A percentile compares a stretch with the other conserved stretches of the same genome.
Conservation (phyloP, 2,329 filamentous ascomycete genomes). For the Fusarium sp. region DNA sequence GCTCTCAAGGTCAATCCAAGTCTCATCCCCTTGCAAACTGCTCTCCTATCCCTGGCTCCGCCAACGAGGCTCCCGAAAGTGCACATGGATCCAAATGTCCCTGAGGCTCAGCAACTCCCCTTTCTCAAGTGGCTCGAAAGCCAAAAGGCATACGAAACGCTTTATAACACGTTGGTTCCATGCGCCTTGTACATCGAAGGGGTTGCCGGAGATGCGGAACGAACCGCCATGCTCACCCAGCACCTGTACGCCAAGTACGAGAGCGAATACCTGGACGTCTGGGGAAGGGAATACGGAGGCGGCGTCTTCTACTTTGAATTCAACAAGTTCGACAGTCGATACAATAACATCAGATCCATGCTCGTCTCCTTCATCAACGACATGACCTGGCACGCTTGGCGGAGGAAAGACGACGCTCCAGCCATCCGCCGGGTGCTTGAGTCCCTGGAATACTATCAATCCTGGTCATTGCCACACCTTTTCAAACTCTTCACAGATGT, state of each 20-base stretch:
- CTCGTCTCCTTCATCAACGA: not conserved
- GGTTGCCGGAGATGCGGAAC: not conserved
- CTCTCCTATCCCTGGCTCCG: not conserved
- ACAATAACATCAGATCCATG: slow-evolving; percentile 3
- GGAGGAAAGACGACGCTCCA: not conserved
- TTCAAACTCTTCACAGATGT: not conserved
- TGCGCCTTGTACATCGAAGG: not conserved
- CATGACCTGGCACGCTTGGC: not conserved
- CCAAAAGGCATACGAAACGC: not conserved
- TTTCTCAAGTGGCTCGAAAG: not conserved
- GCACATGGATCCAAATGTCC: not conserved
- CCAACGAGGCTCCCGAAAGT: not conserved
- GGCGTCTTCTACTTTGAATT: slow-evolving; percentile 12
- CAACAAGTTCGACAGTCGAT: not conserved
- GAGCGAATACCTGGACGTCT: not conserved
- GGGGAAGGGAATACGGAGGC: not conserved
- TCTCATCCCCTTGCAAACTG: not conserved
- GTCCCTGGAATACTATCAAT: not conserved
- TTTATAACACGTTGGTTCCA: not conserved
- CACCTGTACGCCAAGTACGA: not conserved
- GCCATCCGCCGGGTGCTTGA: not conserved
- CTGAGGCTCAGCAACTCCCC: not conserved
- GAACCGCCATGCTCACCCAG: not conserved
- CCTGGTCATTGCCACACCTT: not conserved
- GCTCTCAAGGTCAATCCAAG: not conserved